A percentile compares a stretch with the other conserved stretches of the same genome.
Conservation (phyloP, 2,329 filamentous ascomycete species). For the Zalaria sp. region DNA sequence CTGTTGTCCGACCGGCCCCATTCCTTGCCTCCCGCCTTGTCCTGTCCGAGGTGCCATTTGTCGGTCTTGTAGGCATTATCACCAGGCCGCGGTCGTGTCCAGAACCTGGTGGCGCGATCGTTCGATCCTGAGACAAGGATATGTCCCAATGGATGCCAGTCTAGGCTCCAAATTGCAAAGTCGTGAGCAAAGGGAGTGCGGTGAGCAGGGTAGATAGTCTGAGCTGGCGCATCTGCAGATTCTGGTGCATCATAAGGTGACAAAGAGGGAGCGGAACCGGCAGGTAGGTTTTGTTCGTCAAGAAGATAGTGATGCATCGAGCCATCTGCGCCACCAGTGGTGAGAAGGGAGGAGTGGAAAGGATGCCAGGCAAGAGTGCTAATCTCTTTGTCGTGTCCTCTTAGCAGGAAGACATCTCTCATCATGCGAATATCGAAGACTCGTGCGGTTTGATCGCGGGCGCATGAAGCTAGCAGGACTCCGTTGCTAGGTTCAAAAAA, state of each 20-base stretch:
- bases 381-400: constrained; percentile 93
- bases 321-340: constrained; percentile 81
- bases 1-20: constrained; percentile 22
- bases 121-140: constrained; percentile 93
- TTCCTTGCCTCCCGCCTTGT: constrained; percentile 58
- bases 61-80: constrained; percentile 78
- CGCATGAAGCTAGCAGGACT: constrained; percentile 77
- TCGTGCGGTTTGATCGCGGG: constrained; percentile 80
- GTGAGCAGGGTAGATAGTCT: constrained; percentile 88
- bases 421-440: constrained; percentile 96
- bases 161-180: constrained; percentile 91
- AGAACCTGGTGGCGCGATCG: constrained; percentile 92
- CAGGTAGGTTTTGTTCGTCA: constrained; percentile 79
- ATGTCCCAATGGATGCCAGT: constrained; percentile 95
- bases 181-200: constrained; percentile 78
- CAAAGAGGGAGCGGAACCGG: constrained; percentile 54
- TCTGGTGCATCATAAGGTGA: constrained; percentile 79
- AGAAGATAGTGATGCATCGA: constrained; percentile 89
- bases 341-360: constrained; percentile 75
- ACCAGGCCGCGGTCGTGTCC: constrained; percentile 80
- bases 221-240: constrained; percentile 63
- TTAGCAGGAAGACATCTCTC: constrained; percentile 86
- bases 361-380: constrained; percentile 90
- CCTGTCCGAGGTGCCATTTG: constrained; percentile 89
- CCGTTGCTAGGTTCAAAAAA: constrained; percentile 78